Evolutionary conservation across 2,329 filamentous ascomycete species (phyloP), one percentile per base, ranked within the genome.

Genomic region (Ascochyta clinopodiicola): DNA sequence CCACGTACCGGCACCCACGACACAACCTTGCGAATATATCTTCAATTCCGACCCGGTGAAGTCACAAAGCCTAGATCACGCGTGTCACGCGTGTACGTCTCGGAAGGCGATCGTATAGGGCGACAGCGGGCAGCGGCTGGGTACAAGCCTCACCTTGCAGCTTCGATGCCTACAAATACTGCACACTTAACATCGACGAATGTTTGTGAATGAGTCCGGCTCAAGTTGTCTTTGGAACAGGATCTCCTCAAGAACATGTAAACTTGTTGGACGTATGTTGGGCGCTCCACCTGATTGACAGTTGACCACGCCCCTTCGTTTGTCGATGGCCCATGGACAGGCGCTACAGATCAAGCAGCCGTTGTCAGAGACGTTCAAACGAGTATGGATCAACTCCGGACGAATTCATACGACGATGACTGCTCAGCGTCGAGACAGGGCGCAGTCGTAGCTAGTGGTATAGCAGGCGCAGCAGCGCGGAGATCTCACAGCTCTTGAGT

Each of bases 381-480:
- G 12, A 10, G 9, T 31, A 31, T 31, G 29, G 29, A 31, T 31
- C 29, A 13, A 31, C 29, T 5, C 29, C 12, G 29, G 12, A 31
- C 29, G 4, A 15, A 29, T 4, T 34, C 31, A 15, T 34, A 7
- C 31, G 7, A 3, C 15, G 13, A n/a, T 6, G 9, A n/a, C n/a
- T 46, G 43, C 37, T 47, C 44, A 43, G n/a, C 36, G 13, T 31
- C 19, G 13, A 31, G n/a, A 42, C 37, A 47, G 37, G 37, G 37
- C 37, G 36, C 50, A 52, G 50, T 31, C 29, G 44, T 40, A 12
- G 32, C 42, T 43, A 47, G 37, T 38, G 29, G 31, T 37, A 17
- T 37, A 17, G 17, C 29, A 31, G 32, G 42, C 36, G 27, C 21
- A 36, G 29, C 27, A 35, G 32, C 37, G 25, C 12, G n/a, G 32